Percentiles rank a stretch among this genome's conserved stretches.
Conservation (phyloP, 2,329 filamentous ascomycete genomes). For the Colletotrichum echinochloae region DNA sequence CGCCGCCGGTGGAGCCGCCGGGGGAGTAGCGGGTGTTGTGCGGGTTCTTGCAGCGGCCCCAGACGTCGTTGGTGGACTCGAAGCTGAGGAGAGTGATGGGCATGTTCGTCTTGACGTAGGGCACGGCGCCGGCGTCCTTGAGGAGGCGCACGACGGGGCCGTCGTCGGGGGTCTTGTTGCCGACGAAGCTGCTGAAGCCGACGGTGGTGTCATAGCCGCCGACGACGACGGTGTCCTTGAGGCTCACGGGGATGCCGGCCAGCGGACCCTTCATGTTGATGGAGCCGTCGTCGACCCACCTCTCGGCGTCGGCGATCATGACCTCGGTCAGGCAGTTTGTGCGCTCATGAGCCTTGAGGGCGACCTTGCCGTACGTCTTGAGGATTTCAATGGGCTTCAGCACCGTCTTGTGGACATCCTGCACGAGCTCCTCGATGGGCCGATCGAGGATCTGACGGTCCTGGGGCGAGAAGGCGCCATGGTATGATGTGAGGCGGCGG, state of each 20-base stretch:
- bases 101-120: constrained; percentile 92
- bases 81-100: constrained; percentile 90
- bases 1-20: constrained; percentile 89
- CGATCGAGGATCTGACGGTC: constrained; percentile 78
- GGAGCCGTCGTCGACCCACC: constrained; percentile 70
- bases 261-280: constrained; percentile 84
- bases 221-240: constrained; percentile 86
- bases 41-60: constrained; percentile 86
- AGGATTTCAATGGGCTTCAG: constrained; percentile 79
- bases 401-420: constrained; percentile 78
- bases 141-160: constrained; percentile 80
- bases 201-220: constrained; percentile 86
- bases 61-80: constrained; percentile 82
- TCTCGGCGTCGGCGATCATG: constrained; percentile 81
- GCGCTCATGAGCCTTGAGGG: constrained; percentile 83
- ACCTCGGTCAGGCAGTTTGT: constrained; percentile 94
- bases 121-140: constrained; percentile 88
- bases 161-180: constrained; percentile 75
- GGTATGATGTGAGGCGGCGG: constrained; percentile 74
- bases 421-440: constrained; percentile 82
- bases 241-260: constrained; percentile 85
- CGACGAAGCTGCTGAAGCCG: constrained; percentile 80
- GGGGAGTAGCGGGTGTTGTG: constrained; percentile 88
- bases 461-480: constrained; percentile 69
- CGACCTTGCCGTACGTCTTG: constrained; percentile 88